These are phyloP conservation scores for Symbiodinium pilosum DNA, from an alignment of 73 alveolate species.

Conservation along the genomic window DNA sequence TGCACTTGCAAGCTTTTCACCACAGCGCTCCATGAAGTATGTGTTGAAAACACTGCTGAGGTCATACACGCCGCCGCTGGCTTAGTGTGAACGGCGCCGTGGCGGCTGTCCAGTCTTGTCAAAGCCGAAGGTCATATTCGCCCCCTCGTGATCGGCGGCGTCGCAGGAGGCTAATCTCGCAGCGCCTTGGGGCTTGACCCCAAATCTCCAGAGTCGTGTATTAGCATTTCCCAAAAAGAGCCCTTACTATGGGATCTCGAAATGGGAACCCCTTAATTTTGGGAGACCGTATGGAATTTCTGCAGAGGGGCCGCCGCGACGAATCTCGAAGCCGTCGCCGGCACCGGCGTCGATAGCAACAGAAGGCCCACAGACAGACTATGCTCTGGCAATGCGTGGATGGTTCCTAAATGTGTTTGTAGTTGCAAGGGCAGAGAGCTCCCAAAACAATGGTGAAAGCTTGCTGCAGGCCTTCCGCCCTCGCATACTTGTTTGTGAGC, in stretches of 20 bases:
- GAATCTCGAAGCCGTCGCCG: slow-evolving; percentile 61
- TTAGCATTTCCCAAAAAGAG: no score
- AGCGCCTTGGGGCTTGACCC: background rate
- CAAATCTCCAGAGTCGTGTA: no score
- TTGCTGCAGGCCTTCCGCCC: no score
- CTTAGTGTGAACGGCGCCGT: background rate
- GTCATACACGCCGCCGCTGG: background rate
- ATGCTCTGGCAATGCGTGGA: no score
- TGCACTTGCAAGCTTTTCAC: no score
- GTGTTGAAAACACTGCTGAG: background rate
- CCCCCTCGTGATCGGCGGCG: slow-evolving; percentile 80
- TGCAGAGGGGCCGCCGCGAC: slow-evolving; percentile 42
- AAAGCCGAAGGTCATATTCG: background rate
- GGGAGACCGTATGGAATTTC: no score
- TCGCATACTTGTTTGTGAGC: no score
- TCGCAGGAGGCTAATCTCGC: background rate
- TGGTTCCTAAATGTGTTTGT: no score
- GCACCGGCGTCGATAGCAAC: slow-evolving; percentile 38
- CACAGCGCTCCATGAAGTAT: no score
- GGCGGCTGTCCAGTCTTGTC: no score
- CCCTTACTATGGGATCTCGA: background rate
- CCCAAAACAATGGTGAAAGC: no score
- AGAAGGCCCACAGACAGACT: background rate
- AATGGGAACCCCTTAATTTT: background rate
- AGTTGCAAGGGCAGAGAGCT: no score